Evolutionary conservation across 345 rosid genomes (phyloP), one percentile per base, ranked within the genome.

Genomic region (Xanthoceras sorbifolium): DNA sequence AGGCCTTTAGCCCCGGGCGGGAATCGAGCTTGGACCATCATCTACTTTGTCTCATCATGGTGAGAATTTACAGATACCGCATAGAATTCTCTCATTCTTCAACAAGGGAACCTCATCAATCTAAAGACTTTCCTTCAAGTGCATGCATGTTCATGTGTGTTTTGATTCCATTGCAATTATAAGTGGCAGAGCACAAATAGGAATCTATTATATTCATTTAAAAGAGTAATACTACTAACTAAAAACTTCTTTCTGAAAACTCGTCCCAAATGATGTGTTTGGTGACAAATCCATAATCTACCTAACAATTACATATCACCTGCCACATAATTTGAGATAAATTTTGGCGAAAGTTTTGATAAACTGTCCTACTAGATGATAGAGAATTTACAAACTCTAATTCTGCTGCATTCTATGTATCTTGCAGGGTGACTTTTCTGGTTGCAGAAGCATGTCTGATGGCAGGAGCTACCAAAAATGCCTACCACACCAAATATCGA

Each of bases 11-110:
- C 90, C 9, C 94, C 98, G 0, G 98, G 99, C 10, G 89, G 87
- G 29, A 83, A 91, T 85, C 93, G 97, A 76, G 97, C 98, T 40
- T 96, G 99, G 99, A 83, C 97, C 55, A 96, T 96, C 73, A 92
- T 94, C 73, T 96, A 94, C 74, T 94, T 94, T 80, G 81, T 87
- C 76, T 85, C 95, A 32, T 91, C 99, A 68, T 92, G 95, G 99
- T 96, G 40, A 86, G 92, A 75, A 77, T 78, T 77, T 32, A 14
- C 1, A 17, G 64, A 36, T 65, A 25, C 6, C 25, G 1, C 32
- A 5, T 23, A n/a, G 34, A 62, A 28, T 36, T 31, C 9, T 75
- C 57, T 17, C 12, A 5, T 31, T 1, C 12, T 31, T 14, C 34
- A 15, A 44, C 57, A 4, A 25, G 71, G 71, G 8, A 25, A 25